A percentile compares a stretch with the other conserved stretches of the same genome.
These are phyloP conservation scores for Phytophthora megakarya DNA, from an alignment of 352 stramenopile species.

Conservation along the genomic window DNA sequence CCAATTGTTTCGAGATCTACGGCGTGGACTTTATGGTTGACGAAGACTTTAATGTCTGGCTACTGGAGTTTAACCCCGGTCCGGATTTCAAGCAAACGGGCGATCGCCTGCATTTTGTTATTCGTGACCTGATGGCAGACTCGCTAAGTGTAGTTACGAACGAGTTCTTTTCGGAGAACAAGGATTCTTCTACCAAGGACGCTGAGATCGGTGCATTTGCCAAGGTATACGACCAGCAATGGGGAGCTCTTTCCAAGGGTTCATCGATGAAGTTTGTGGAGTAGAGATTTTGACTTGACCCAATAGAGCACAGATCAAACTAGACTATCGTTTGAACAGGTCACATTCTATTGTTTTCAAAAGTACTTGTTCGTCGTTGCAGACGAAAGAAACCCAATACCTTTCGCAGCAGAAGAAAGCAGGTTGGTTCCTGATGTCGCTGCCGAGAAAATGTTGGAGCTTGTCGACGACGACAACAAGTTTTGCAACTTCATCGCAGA, in stretches of 20 bases:
- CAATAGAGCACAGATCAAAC: constrained; percentile 31
- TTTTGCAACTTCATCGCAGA: constrained; percentile 66
- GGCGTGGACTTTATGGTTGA: constrained; percentile 81
- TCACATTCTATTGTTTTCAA: constrained; percentile 37
- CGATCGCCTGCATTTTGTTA: constrained; percentile 57
- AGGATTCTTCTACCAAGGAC: constrained; percentile 15
- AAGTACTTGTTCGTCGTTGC: constrained; percentile 74
- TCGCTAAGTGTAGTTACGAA: constrained; percentile 62
- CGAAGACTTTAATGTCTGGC: constrained; percentile 67
- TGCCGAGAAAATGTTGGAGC: constrained; percentile 70
- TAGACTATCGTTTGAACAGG: constrained; percentile 13
- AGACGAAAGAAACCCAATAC: constrained; percentile 83
- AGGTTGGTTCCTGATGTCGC: constrained; percentile 65
- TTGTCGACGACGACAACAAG: constrained; percentile 64
- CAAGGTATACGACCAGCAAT: constrained; percentile 66
- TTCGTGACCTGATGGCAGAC: constrained; percentile 65
- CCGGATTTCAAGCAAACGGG: constrained; percentile 83
- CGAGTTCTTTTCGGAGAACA: constrained; percentile 49
- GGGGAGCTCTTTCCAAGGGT: constrained; percentile 52
- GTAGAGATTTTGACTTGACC: constrained; percentile 25
- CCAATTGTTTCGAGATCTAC: constrained; percentile 80
- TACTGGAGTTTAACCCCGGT: constrained; percentile 78
- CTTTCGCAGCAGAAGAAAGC: constrained; percentile 75
- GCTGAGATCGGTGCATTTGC: constrained; percentile 43
- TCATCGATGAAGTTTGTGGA: constrained; percentile 63